A percentile compares a stretch with the other conserved stretches of the same genome.
These are phyloP conservation scores for Tothia fuscella DNA, from an alignment of 2,329 filamentous ascomycete species.

Conservation along the genomic window DNA sequence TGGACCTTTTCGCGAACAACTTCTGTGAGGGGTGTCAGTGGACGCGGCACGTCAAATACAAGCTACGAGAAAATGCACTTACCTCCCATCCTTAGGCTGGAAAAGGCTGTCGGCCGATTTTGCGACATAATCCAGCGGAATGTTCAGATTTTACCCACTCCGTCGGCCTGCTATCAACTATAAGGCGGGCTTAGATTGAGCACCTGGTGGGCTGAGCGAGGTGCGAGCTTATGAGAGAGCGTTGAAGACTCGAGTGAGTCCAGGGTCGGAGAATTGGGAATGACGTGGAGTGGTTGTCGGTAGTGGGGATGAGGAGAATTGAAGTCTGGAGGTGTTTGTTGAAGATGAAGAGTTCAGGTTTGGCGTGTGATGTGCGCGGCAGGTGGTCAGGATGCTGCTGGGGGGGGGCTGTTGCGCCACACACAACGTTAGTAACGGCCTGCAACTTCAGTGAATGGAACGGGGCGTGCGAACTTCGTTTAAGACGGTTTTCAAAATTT, in stretches of 20 bases:
- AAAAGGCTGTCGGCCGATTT: constrained; percentile 83
- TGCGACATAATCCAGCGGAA: constrained; percentile 58
- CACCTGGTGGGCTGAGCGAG: constrained; percentile 31
- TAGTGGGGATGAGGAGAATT: constrained; percentile 9
- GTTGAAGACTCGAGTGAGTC: constrained; percentile 36
- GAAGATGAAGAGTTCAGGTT: constrained; percentile 4
- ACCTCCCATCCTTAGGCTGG: constrained; percentile 93
- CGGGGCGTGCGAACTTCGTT: too few species aligned
- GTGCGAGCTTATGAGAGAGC: constrained; percentile 34
- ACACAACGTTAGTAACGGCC: too few species aligned
- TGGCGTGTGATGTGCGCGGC: not conserved
- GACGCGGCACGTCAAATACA: constrained; percentile 3
- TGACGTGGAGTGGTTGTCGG: not conserved
- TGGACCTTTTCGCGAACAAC: constrained; percentile 98
- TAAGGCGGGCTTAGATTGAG: constrained; percentile 32
- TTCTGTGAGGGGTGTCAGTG: constrained; percentile 48
- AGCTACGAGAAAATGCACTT: constrained; percentile 32
- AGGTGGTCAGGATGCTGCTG: not conserved
- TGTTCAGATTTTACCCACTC: constrained; percentile 3
- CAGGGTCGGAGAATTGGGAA: constrained; percentile 6
- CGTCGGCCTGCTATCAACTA: constrained; percentile 26
- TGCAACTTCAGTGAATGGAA: not conserved
- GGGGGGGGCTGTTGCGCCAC: too few species aligned
- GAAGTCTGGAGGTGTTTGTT: too few species aligned
- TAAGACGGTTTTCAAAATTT: too few species aligned